Base-by-base conservation (phyloP, 2,329 filamentous ascomycete genomes). In the Colletotrichum tropicale region DNA sequence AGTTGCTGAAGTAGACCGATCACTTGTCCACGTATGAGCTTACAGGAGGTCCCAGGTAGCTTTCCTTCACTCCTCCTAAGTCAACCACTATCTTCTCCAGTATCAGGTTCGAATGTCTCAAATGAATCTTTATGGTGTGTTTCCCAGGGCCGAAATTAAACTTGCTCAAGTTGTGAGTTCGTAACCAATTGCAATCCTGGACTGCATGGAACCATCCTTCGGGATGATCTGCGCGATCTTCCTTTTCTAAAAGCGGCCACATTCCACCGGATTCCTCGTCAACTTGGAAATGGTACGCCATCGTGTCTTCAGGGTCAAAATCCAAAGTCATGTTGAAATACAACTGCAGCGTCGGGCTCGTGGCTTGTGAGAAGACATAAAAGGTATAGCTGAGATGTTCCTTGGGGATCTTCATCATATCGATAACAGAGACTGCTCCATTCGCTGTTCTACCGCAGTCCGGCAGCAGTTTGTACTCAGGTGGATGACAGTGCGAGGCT, bases 221-320 rank as follows among this genome's bases (percentile, higher is more conserved):
- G 3, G 90, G 89, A 75, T 80, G 85, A 75, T 84, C 87, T 74
- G 43, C 84, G 81, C 24, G 38, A 38, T 18, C 78, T 79, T 30
- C 79, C 76, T 8, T 70, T 70, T 5, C 69, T 36, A 87, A 80
- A 12, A 85, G 78, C 7, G 81, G 80, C 5, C 80, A 80, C 30
- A 78, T 81, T 48, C 80, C 78, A 2, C 78, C 80, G 32, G 86
- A 79, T 5, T 83, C 81, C 28, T 86, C 83, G 62, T 90, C 87
- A 18, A 91, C 80, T 8, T 86, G 85, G 4, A 90, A 81, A 6
- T 89, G 87, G 76, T 89, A 91, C 7, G 84, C 84, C 80, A 92
- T 87, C 4, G 85, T 86, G 2, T 85, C 83, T 26, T 83, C 82
- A 1, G 89, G 89, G 71, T 90, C 86, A 8, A 88, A 86, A 78